A percentile compares a stretch with the other conserved stretches of the same genome.
Conservation (phyloP, 257 asterid species). For the Osmanthus fragrans region DNA sequence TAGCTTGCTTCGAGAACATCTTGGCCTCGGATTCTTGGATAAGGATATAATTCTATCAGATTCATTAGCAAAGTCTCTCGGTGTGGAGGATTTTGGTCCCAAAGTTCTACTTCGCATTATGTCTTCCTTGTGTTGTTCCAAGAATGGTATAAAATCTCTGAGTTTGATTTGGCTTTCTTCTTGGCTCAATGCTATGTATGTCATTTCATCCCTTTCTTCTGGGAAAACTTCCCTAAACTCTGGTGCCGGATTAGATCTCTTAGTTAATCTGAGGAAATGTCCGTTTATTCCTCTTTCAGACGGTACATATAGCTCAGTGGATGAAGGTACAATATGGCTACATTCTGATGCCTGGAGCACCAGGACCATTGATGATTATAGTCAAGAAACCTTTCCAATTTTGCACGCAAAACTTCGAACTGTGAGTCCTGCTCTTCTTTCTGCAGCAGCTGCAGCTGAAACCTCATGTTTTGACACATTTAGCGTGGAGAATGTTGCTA, state of each 20-base stretch:
- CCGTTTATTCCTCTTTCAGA: slow-evolving; percentile 86
- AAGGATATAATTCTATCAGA: slow-evolving; percentile 80
- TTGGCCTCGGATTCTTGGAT: slow-evolving; percentile 82
- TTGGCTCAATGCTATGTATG: slow-evolving; percentile 66
- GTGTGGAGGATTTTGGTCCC: slow-evolving; percentile 90
- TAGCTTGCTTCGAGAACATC: slow-evolving; percentile 70
- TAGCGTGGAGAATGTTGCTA: slow-evolving; percentile 40
- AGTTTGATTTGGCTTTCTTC: slow-evolving; percentile 78
- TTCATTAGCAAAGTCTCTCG: slow-evolving; percentile 80
- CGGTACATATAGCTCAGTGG: slow-evolving; percentile 70
- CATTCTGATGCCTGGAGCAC: slow-evolving; percentile 49
- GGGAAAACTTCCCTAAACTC: slow-evolving; percentile 38
- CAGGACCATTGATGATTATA: slow-evolving; percentile 46
- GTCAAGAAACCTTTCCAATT: slow-evolving; percentile 60
- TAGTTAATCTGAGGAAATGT: slow-evolving; percentile 49
- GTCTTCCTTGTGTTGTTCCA: slow-evolving; percentile 60
- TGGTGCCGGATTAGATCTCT: slow-evolving; percentile 51
- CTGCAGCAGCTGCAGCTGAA: slow-evolving; percentile 52
- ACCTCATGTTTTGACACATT: slow-evolving; percentile 45
- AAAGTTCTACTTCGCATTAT: slow-evolving; percentile 54
- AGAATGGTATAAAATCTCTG: slow-evolving; percentile 60
- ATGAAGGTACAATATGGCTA: slow-evolving; percentile 81
- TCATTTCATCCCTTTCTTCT: slow-evolving; percentile 43
- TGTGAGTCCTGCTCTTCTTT: slow-evolving; percentile 70
- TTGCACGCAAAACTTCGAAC: slow-evolving; percentile 64